Conservation (phyloP, 2,329 filamentous ascomycete genomes). For the Sporothrix globosa region DNA sequence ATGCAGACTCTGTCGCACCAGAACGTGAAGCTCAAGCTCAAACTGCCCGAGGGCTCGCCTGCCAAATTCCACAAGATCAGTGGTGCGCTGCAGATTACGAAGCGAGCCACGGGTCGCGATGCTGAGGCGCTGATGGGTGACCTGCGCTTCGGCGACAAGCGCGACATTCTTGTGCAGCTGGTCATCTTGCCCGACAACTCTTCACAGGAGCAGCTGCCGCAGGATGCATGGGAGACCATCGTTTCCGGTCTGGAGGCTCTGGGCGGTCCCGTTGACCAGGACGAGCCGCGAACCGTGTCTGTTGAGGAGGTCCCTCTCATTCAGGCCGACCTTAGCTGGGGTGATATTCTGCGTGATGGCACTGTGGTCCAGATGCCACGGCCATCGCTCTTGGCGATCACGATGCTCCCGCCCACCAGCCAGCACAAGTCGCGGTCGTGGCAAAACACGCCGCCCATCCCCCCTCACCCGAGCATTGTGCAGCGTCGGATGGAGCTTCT, state of each 20-base stretch:
- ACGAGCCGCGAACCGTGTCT: slow-evolving; percentile 79
- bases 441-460: slow-evolving; percentile 76
- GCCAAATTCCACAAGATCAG: slow-evolving; percentile 99
- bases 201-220: slow-evolving; percentile 79
- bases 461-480: slow-evolving; percentile 91
- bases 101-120: slow-evolving; percentile 90
- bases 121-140: slow-evolving; percentile 92
- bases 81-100: slow-evolving; percentile 92
- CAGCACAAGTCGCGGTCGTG: slow-evolving; percentile 67
- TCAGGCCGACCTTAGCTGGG: slow-evolving; percentile 91
- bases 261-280: slow-evolving; percentile 81
- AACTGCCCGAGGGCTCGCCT: slow-evolving; percentile 91
- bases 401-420: slow-evolving; percentile 76
- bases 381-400: slow-evolving; percentile 90
- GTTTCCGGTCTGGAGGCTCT: slow-evolving; percentile 93
- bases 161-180: slow-evolving; percentile 89
- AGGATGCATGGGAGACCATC: slow-evolving; percentile 96
- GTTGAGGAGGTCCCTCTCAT: slow-evolving; percentile 95
- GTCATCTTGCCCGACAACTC: slow-evolving; percentile 86
- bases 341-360: slow-evolving; percentile 89
- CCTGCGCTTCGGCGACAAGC: slow-evolving; percentile 91
- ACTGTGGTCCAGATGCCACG: slow-evolving; percentile 82
- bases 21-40: slow-evolving; percentile 93
- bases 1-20: slow-evolving; percentile 96
- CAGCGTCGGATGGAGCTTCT: slow-evolving; percentile 96